These are phyloP conservation scores for Chionographis japonica DNA, from an alignment of 106 monocot genomes.

Conservation along the genomic window DNA sequence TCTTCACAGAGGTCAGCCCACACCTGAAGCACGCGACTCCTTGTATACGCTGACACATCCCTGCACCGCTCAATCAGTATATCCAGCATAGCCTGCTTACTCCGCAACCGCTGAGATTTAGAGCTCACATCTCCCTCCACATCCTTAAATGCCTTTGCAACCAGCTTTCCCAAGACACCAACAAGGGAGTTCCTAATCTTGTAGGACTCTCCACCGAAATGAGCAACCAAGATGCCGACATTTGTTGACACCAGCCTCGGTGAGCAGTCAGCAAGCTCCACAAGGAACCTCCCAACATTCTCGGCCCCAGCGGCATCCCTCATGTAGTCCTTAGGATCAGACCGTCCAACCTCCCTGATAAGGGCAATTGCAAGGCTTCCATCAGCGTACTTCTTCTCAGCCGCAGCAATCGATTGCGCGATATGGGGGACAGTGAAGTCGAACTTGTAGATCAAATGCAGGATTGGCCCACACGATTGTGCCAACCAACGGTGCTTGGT, in stretches of 20 bases:
- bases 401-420: slow-evolving; percentile 50
- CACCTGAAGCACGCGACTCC: slow-evolving; percentile 91
- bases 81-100: slow-evolving; percentile 93
- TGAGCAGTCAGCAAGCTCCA: slow-evolving; percentile 72
- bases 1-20: slow-evolving; percentile 96
- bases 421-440: slow-evolving; percentile 67
- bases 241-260: slow-evolving; percentile 87
- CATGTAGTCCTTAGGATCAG: slow-evolving; percentile 83
- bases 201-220: slow-evolving; percentile 98
- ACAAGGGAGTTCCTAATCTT: slow-evolving; percentile 93
- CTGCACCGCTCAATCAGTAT: slow-evolving; percentile 80
- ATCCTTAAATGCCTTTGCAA: slow-evolving; percentile 73
- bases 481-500: slow-evolving; percentile 50
- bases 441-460: slow-evolving; percentile 81
- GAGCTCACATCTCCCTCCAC: slow-evolving; percentile 68
- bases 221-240: slow-evolving; percentile 79
- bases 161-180: slow-evolving; percentile 84
- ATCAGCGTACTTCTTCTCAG: slow-evolving; percentile 76
- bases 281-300: slow-evolving; percentile 83
- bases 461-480: slow-evolving; percentile 70
- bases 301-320: slow-evolving; percentile 86
- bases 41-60: slow-evolving; percentile 95
- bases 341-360: slow-evolving; percentile 72
- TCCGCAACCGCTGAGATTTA: slow-evolving; percentile 43
- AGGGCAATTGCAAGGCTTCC: slow-evolving; percentile 66